Evolutionary conservation across 73 alveolate genomes (phyloP).

Genomic region (Paramecium octaurelia): DNA sequence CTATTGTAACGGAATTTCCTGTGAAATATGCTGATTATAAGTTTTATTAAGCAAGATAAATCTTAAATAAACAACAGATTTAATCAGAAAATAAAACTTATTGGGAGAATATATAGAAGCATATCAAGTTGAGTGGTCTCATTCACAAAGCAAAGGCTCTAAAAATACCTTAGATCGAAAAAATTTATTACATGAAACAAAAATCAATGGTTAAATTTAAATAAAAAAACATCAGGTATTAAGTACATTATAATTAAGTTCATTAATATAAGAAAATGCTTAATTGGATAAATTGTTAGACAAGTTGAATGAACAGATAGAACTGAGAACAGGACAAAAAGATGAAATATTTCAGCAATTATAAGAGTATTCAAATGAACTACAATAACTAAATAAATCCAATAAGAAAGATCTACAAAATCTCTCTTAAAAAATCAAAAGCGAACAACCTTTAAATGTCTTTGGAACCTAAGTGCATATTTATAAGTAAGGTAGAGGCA

Average conservation of each 20-base stretch:
- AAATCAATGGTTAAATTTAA: conserved; percentile 4
- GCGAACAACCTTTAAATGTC: background rate
- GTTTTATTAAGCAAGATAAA: background rate
- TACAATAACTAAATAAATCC: background rate
- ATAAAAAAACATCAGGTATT: conserved; percentile 18
- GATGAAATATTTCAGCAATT: background rate
- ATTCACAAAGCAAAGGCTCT: background rate
- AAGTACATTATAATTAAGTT: background rate
- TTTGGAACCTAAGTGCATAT: background rate
- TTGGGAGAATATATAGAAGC: conserved; percentile 9
- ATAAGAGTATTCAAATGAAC: background rate
- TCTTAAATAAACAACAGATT: conserved; percentile 21
- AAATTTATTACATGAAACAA: conserved; percentile 6
- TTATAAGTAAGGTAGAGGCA: background rate
- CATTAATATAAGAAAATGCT: background rate
- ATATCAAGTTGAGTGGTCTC: background rate
- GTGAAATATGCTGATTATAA: conserved; percentile 22
- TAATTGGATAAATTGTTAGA: background rate
- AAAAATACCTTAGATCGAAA: background rate
- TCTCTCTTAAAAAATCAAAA: background rate
- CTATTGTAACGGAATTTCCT: conserved; percentile 21
- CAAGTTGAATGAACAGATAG: background rate
- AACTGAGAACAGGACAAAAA: background rate
- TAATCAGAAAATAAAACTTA: conserved; percentile 29
- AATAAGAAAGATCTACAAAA: background rate